Percentiles rank a stretch among this genome's conserved stretches.
These are phyloP conservation scores for Chalciporus chontae DNA, from an alignment of 768 basidiomycete genomes.

Conservation along the genomic window DNA sequence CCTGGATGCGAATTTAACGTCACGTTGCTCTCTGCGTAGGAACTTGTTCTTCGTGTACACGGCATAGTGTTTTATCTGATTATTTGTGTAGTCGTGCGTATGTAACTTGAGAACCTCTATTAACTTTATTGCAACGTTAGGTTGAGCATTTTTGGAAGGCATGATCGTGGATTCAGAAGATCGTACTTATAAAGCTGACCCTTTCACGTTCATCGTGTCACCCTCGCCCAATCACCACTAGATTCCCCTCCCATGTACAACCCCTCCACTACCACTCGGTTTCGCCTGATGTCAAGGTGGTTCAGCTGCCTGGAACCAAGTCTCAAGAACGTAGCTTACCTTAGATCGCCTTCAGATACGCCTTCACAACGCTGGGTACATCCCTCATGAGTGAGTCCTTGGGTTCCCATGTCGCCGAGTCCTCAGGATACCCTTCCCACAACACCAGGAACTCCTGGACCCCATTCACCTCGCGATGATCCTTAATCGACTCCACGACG, in stretches of 20 bases:
- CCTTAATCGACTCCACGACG: constrained; percentile 37
- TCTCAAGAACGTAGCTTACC: constrained; percentile 6
- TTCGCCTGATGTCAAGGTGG: too few species aligned
- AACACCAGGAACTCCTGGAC: constrained; percentile 44
- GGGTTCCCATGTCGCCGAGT: constrained; percentile 59
- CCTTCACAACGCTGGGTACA: constrained; percentile 42
- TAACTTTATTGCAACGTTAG: constrained; percentile 14
- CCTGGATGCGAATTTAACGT: constrained; percentile 1
- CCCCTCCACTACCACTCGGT: too few species aligned
- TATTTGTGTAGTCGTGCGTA: not conserved
- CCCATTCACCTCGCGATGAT: constrained; percentile 36
- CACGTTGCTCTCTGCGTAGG: constrained; percentile 28
- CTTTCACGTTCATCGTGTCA: not conserved
- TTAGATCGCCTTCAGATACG: constrained; percentile 31
- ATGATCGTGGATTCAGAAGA: not conserved
- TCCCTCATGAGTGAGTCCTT: constrained; percentile 44
- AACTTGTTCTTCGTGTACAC: constrained; percentile 62
- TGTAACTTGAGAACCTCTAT: not conserved
- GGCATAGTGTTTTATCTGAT: constrained; percentile 27
- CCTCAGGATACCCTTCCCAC: constrained; percentile 53
- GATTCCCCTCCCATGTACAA: too few species aligned
- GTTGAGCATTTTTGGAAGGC: not conserved
- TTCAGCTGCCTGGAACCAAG: too few species aligned
- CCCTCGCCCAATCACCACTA: not conserved
- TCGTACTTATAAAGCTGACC: constrained; percentile 10